A percentile compares a stretch with the other conserved stretches of the same genome.
Evolutionary conservation across 2,329 filamentous ascomycete species (phyloP).

Genomic region (Celoporthe dispersa): DNA sequence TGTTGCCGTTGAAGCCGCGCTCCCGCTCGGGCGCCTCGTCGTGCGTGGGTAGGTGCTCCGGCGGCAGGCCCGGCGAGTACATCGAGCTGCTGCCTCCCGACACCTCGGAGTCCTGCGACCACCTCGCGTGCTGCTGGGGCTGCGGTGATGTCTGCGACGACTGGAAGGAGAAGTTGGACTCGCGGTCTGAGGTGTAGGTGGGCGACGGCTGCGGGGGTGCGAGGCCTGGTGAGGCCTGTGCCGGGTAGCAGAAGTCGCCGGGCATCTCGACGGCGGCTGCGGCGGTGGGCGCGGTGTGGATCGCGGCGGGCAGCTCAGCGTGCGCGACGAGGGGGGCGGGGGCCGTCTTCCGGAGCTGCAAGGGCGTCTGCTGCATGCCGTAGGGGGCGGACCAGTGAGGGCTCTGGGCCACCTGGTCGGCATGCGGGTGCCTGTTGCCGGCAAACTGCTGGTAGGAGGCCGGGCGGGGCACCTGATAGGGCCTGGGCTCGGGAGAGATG

Average conservation of each 20-base stretch:
- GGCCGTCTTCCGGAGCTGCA: constrained; percentile 35
- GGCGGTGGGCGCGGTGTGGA: constrained; percentile 22
- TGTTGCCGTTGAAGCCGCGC: constrained; percentile 34
- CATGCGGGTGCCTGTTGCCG: constrained; percentile 38
- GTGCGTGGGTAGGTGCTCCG: constrained; percentile 51
- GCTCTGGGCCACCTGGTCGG: constrained; percentile 30
- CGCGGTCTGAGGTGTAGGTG: constrained; percentile 32
- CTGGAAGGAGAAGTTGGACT: constrained; percentile 34
- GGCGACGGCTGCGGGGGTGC: constrained; percentile 40
- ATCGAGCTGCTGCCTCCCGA: constrained; percentile 38
- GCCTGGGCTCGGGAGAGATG: constrained; percentile 39
- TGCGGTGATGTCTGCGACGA: constrained; percentile 31
- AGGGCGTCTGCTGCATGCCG: constrained; percentile 31
- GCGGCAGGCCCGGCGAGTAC: constrained; percentile 44
- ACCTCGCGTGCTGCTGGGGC: constrained; percentile 36
- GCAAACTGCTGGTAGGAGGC: constrained; percentile 39
- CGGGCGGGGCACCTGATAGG: constrained; percentile 48
- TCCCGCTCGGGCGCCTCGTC: constrained; percentile 52
- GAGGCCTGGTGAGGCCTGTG: constrained; percentile 38
- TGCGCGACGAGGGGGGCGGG: constrained; percentile 32
- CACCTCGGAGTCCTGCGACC: constrained; percentile 44
- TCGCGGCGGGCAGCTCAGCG: constrained; percentile 46
- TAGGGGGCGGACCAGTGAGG: constrained; percentile 34
- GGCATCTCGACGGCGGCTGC: constrained; percentile 44
- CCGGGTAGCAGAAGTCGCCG: constrained; percentile 53